Conservation (phyloP, 1,139 yeast species). For the Suhomyces terraborum region DNA sequence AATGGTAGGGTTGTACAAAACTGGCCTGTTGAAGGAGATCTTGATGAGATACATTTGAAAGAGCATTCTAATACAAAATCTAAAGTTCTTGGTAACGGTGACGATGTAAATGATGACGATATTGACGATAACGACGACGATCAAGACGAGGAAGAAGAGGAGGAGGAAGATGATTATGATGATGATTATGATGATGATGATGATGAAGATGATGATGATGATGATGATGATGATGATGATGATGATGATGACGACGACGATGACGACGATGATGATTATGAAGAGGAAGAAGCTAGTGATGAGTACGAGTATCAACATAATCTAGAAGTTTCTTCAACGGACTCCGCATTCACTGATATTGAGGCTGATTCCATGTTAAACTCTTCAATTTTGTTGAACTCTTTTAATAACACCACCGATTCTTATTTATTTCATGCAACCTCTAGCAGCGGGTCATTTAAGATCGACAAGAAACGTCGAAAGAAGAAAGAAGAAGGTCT, state of each 20-base stretch:
- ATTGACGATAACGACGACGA: constrained; percentile 5
- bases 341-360: constrained; percentile 49
- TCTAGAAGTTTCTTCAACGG: constrained; percentile 35
- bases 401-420: constrained; percentile 22
- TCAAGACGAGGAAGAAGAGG: constrained; percentile 15
- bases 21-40: constrained; percentile 10
- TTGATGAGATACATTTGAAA: too few species aligned
- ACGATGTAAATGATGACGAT: too few species aligned
- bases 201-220: constrained; percentile 2
- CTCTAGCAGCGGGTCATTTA: constrained; percentile 15
- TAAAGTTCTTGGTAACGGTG: too few species aligned
- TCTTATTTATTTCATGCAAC: constrained; percentile 21
- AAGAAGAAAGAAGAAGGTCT: constrained; percentile 24
- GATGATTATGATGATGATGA: constrained; percentile 7
- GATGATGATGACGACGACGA: constrained; percentile 2
- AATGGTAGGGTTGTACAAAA: constrained; percentile 23
- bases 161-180: neutral
- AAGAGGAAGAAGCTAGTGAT: constrained; percentile 14
- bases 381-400: constrained; percentile 33
- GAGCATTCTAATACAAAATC: too few species aligned
- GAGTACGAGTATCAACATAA: constrained; percentile 19
- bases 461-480: constrained; percentile 18
- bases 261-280: constrained; percentile 9
- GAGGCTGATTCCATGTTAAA: constrained; percentile 44
- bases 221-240: constrained; percentile 15